Conservation (phyloP, 768 basidiomycete species). For the Tricholoma matsutake region DNA sequence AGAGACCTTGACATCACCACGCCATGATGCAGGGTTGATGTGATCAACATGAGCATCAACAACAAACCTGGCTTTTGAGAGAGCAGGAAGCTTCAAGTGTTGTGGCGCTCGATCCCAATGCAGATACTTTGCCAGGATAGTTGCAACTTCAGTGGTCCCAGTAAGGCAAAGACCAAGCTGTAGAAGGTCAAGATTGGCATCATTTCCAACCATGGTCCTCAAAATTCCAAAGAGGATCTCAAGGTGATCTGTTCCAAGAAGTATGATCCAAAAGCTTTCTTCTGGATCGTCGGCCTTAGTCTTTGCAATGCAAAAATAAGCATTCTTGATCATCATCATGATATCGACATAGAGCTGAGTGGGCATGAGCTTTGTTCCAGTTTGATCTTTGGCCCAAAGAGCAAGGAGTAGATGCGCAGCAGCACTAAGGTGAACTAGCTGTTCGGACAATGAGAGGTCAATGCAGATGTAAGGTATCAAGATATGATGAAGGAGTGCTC, state of each 20-base stretch:
- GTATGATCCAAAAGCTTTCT: too few species aligned
- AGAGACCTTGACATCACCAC: constrained; percentile 25
- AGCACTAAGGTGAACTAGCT: too few species aligned
- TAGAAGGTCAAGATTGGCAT: constrained; percentile 24
- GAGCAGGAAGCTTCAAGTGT: constrained; percentile 27
- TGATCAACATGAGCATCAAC: constrained; percentile 28
- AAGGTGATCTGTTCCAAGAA: constrained; percentile 32
- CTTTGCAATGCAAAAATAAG: constrained; percentile 32
- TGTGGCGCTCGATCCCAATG: constrained; percentile 19
- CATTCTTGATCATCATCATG: constrained; percentile 37
- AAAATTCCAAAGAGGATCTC: constrained; percentile 32
- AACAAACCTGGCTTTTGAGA: constrained; percentile 20
- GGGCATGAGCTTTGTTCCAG: background rate
- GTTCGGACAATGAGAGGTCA: too few species aligned
- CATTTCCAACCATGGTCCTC: constrained; percentile 18
- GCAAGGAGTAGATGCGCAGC: constrained; percentile 18
- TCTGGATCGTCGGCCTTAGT: too few species aligned
- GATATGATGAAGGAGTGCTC: constrained; percentile 27
- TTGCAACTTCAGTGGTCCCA: constrained; percentile 26
- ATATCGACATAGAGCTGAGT: constrained; percentile 27
- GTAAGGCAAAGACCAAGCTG: constrained; percentile 26
- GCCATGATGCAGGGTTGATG: constrained; percentile 33
- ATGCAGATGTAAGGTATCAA: background rate
- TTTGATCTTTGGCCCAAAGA: constrained; percentile 7
- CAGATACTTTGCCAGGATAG: too few species aligned